Evolutionary conservation across 2,329 filamentous ascomycete species (phyloP), one percentile per base, ranked within the genome.

Genomic region (Colletotrichum sp.): DNA sequence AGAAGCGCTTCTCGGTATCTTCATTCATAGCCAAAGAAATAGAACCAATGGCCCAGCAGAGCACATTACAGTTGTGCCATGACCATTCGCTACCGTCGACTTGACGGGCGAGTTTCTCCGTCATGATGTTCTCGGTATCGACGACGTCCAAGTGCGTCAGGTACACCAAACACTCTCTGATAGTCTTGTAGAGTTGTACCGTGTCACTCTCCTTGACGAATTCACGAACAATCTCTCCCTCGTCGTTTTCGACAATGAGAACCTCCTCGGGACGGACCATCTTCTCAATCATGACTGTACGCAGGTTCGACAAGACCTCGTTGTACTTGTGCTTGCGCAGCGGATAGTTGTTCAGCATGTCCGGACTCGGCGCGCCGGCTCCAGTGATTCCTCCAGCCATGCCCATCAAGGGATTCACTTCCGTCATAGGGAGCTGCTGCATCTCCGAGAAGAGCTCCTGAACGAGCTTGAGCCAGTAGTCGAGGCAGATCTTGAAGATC

Each of bases 151-250:
- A 88, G 88, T 99, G 97, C 39, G 98, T 99, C 71, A 99, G 90
- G 85, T 99, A 99, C 72, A 99, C 97, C 69, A 99, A 88, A 81
- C 97, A 99, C 84, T 99, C 98, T 82, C 97, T 92, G 69, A 98
- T 99, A 4, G 97, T 99, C 90, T 99, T 99, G 91, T 99, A 99
- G 2, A 99, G 91, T 86, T 99, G 97, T 60, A 99, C 98, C 0
- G 97, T 99, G 85, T 99, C 97, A 81, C 96, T 98, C 87, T 99
- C 97, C 89, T 99, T 99, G 84, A 99, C 97, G 79, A 99, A 99
- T 83, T 99, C 97, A 80, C 97, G 95, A 34, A 99, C 97, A 80
- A 99, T 99, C 84, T 99, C 97, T 78, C 98, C 97, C 86, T 99
- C 97, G 78, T 99, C 97, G 84, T 99, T 99, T 86, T 99, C 97